These are phyloP conservation scores for Xylaria bambusicola DNA, from an alignment of 495 filamentous ascomycete genomes.

Conservation along the genomic window DNA sequence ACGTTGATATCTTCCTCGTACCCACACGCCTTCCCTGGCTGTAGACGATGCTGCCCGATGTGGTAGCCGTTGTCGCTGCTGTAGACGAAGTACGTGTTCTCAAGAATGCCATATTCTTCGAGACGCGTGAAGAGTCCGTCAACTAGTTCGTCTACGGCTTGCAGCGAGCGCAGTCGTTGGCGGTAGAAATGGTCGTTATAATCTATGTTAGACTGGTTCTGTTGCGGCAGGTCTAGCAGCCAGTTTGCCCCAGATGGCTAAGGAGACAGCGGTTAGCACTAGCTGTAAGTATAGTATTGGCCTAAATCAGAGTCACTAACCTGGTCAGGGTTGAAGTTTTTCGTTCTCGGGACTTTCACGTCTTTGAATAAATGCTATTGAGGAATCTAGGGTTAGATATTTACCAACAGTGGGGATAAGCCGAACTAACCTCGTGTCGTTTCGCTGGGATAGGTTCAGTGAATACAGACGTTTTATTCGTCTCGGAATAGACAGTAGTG, in stretches of 20 bases:
- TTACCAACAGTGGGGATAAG: no score
- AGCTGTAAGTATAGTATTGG: not conserved
- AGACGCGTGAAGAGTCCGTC: conserved; percentile 55
- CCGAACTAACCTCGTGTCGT: conserved; percentile 29
- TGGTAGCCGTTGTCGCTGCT: conserved; percentile 72
- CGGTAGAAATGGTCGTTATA: conserved; percentile 70
- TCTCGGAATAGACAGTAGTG: conserved; percentile 9
- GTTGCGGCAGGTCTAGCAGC: conserved; percentile 53
- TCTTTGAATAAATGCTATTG: conserved; percentile 44
- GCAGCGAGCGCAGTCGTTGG: conserved; percentile 59
- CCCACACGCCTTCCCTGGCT: conserved; percentile 66
- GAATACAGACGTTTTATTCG: conserved; percentile 29
- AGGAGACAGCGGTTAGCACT: conserved; percentile 15
- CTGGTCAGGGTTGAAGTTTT: conserved; percentile 51
- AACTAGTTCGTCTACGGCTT: conserved; percentile 67
- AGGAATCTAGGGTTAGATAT: no score
- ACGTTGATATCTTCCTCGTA: conserved; percentile 72
- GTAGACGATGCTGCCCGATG: conserved; percentile 67
- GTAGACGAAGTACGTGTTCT: conserved; percentile 69
- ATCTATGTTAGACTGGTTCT: conserved; percentile 55
- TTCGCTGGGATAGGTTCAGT: conserved; percentile 49
- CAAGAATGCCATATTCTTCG: conserved; percentile 50
- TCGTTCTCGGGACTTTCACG: conserved; percentile 46
- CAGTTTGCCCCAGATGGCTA: conserved; percentile 59
- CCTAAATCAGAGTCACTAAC: conserved; percentile 30